Evolutionary conservation across 495 filamentous ascomycete genomes (phyloP), one percentile per base, ranked within the genome.

Genomic region (Aspergillus kassunensis): DNA sequence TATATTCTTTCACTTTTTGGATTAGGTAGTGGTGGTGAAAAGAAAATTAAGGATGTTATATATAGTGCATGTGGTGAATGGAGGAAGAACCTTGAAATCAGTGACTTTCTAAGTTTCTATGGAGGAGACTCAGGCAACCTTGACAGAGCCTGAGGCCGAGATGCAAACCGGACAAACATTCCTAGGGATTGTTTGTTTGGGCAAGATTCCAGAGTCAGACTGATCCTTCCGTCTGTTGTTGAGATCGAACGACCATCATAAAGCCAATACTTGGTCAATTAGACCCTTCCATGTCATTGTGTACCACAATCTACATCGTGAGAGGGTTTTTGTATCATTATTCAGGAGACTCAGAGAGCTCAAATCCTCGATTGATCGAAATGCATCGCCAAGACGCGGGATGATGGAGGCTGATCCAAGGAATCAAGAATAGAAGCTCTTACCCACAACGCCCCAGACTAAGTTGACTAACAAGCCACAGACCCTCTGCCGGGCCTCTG

Each of bases 361-460:
- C 33, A n/a, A 36, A 13, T 36, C 33, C n/a, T 36, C 33, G 9
- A 16, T 4, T 36, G 6, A 12, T n/a, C 11, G 27, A 29, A 29
- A 29, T 36, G 6, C 6, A 7, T 36, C n/a, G 34, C 35, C 35
- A 33, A 33, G 30, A n/a, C 30, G 10, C 9, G 30, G 7, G 4
- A 33, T 11, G 12, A 33, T 33, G 30, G 30, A 33, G 12, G 30
- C 30, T 33, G 30, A 33, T 33, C 24, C 24, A 27, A 27, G 24
- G 30, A 29, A 11, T 43, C 51, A 60, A 60, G 57, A 60, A 57
- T 60, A 60, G 58, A 18, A 57, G 33, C 34, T 39, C 21, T n/a
- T 44, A 44, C 27, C 42, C 44, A 51, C 48, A 36, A 19, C 7
- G 11, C 15, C 46, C 27, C 29, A 15, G 46, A 52, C 29, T 49